These are phyloP conservation scores for Verruconis gallopava DNA, from an alignment of 2,329 filamentous ascomycete species.

Conservation along the genomic window DNA sequence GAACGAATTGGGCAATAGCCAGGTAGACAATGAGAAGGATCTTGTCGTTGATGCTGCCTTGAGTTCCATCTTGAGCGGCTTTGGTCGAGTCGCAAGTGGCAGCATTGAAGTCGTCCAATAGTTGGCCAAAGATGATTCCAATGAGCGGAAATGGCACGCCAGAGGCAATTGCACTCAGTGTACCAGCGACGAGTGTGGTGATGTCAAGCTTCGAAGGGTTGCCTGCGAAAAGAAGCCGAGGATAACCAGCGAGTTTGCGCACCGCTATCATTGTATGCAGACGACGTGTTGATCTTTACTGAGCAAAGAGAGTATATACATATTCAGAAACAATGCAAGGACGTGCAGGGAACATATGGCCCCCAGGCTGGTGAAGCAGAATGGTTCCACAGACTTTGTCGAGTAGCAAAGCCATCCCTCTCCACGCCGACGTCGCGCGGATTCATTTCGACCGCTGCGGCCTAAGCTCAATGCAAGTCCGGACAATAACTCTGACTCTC, in stretches of 20 bases:
- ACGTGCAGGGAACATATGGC: no score
- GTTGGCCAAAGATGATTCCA: slow-evolving; percentile 50
- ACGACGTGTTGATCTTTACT: no score
- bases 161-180: slow-evolving; percentile 39
- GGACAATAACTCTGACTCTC: no score
- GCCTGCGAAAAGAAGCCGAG: background rate
- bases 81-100: slow-evolving; percentile 35
- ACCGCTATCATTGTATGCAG: no score
- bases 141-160: slow-evolving; percentile 51
- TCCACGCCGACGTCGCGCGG: no score
- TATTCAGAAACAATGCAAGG: no score
- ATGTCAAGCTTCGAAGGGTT: slow-evolving; percentile 13
- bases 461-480: no score
- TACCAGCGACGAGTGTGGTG: slow-evolving; percentile 26
- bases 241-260: background rate
- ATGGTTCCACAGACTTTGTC: no score
- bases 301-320: no score
- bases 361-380: no score
- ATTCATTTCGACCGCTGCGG: no score
- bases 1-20: slow-evolving; percentile 47
- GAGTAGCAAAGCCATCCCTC: no score
- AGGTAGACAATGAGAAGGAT: slow-evolving; percentile 51
- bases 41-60: slow-evolving; percentile 39
- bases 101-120: slow-evolving; percentile 48
- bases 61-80: slow-evolving; percentile 18